These are phyloP conservation scores for Trifolium fragiferum DNA, from an alignment of 306 rosid genomes.

Conservation along the genomic window DNA sequence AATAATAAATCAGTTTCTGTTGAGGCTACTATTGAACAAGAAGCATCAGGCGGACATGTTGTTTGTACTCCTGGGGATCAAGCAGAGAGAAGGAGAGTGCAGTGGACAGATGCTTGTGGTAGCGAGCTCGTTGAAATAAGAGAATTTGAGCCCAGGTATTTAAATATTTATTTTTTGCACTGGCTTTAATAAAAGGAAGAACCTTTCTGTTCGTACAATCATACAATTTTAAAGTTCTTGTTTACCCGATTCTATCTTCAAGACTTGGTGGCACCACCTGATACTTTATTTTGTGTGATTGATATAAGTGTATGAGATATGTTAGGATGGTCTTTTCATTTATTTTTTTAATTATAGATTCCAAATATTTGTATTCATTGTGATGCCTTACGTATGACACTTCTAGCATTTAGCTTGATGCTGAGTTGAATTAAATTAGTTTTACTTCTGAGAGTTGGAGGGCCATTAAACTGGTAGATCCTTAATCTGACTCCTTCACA, in stretches of 20 bases:
- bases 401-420: conserved; percentile 2
- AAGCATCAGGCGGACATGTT: conserved; percentile 48
- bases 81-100: conserved; percentile 78
- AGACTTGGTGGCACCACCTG: not conserved
- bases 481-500: not conserved
- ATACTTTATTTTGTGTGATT: conserved; percentile 34
- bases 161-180: conserved; percentile 16
- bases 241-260: conserved; percentile 24
- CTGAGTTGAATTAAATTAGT: conserved; percentile 17
- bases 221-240: conserved; percentile 4
- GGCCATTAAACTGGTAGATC: conserved; percentile 7
- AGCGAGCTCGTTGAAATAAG: conserved; percentile 80
- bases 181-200: conserved; percentile 15
- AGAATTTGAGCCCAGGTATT: conserved; percentile 97
- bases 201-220: conserved; percentile 16
- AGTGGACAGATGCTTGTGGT: conserved; percentile 94
- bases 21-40: conserved; percentile 54
- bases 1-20: conserved; percentile 49
- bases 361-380: conserved; percentile 19
- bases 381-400: conserved; percentile 7
- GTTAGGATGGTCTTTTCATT: conserved; percentile 12
- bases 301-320: conserved; percentile 20
- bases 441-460: conserved; percentile 32
- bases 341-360: not conserved
- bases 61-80: conserved; percentile 54